phyloP scores from a whole-genome alignment of 805 yeast species.

The Cyberlindnera sargentensis region DNA sequence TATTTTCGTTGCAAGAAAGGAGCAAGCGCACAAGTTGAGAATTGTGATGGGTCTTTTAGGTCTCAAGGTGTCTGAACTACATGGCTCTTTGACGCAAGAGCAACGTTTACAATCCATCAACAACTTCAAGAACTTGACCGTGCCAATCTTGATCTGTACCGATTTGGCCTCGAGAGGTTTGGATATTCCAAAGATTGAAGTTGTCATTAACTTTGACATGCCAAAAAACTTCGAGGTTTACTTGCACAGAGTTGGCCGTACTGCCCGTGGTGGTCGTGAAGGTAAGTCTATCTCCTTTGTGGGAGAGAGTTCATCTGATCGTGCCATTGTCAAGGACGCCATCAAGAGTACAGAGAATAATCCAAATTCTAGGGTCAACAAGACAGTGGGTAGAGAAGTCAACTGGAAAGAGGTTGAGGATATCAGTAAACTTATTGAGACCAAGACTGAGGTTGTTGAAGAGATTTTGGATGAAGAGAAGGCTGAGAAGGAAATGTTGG shows the following conservation, averaged over 20 bases:
- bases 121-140: slow-evolving; percentile 72
- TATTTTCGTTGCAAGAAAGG: slow-evolving; percentile 89
- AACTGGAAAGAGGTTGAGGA: slow-evolving; percentile 82
- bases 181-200: slow-evolving; percentile 96
- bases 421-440: slow-evolving; percentile 52
- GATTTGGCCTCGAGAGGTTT: slow-evolving; percentile 99
- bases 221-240: slow-evolving; percentile 89
- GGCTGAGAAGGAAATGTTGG: slow-evolving; percentile 74
- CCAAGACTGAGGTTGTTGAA: slow-evolving; percentile 52
- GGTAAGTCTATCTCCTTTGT: slow-evolving; percentile 93
- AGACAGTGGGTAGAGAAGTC: slow-evolving; percentile 84
- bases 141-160: slow-evolving; percentile 89
- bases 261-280: slow-evolving; percentile 98
- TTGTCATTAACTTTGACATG: slow-evolving; percentile 92
- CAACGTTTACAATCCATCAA: slow-evolving; percentile 84
- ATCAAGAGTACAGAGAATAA: slow-evolving; percentile 56
- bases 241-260: slow-evolving; percentile 97
- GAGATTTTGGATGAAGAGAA: slow-evolving; percentile 86
- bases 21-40: slow-evolving; percentile 80
- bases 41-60: slow-evolving; percentile 70
- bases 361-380: slow-evolving; percentile 33
- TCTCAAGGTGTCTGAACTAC: slow-evolving; percentile 70
- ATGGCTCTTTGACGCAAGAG: slow-evolving; percentile 82
- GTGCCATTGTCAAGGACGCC: slow-evolving; percentile 87
- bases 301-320: slow-evolving; percentile 83